Percentiles rank a stretch among this genome's conserved stretches.
These are phyloP conservation scores for Trifolium dubium DNA, from an alignment of 306 rosid species.

Conservation along the genomic window DNA sequence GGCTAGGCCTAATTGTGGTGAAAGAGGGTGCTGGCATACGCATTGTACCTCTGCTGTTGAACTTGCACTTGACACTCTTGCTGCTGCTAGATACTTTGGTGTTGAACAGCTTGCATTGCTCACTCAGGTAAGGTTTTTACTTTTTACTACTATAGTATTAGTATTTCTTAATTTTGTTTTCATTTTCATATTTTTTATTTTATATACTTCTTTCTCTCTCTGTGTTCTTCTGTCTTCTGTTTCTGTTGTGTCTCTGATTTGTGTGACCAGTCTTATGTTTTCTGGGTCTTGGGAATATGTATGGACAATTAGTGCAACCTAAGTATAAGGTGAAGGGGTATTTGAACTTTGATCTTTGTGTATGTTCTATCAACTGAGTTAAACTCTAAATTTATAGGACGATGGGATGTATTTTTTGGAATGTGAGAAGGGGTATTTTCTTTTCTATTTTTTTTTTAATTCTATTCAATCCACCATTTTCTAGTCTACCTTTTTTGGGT, in stretches of 20 bases:
- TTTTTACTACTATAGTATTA: not conserved
- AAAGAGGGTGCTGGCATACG: constrained; percentile 96
- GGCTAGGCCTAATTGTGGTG: constrained; percentile 94
- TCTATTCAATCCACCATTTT: not conserved
- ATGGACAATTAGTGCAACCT: constrained; percentile 45
- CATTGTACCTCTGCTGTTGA: constrained; percentile 99
- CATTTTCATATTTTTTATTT: not conserved
- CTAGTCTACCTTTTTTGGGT: not conserved
- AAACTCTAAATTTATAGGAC: too few relatives aligned
- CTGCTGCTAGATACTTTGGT: constrained; percentile 96
- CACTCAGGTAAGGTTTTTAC: constrained; percentile 66
- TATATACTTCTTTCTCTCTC: not conserved
- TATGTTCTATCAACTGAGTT: too few relatives aligned
- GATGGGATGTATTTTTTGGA: constrained; percentile 45
- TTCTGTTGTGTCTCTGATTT: constrained; percentile 44
- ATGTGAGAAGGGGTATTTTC: constrained; percentile 45
- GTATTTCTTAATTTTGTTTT: not conserved
- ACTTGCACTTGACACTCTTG: constrained; percentile 92
- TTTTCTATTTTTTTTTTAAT: not conserved
- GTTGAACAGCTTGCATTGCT: constrained; percentile 97
- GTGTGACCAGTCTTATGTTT: constrained; percentile 60
- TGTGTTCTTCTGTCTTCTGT: constrained; percentile 34
- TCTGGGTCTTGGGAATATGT: constrained; percentile 55
- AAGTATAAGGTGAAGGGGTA: not conserved
- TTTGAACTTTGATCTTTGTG: too few relatives aligned